Evolutionary conservation across 352 stramenopile genomes (phyloP).

Genomic region (Aphanomyces euteiches): DNA sequence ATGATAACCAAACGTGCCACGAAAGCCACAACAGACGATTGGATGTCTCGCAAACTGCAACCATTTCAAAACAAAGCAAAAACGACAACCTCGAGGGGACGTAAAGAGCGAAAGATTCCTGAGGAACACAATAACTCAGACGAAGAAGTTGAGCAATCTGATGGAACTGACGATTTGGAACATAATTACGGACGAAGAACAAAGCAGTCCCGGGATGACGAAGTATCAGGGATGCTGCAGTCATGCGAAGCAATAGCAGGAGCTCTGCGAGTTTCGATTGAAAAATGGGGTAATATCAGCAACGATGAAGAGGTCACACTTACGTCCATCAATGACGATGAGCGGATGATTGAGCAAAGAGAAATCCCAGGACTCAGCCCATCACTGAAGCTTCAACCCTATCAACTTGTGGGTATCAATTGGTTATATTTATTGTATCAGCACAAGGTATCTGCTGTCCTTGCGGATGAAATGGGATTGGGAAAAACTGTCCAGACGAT

Average conservation of each 20-base stretch:
- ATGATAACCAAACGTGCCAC: constrained; percentile 4
- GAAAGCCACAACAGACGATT: constrained; percentile 19
- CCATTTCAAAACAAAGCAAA: constrained; percentile 16
- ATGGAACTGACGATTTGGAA: constrained; percentile 45
- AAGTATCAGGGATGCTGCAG: constrained; percentile 23
- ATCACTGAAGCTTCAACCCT: constrained; percentile 76
- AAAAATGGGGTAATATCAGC: constrained; percentile 3
- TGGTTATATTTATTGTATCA: constrained; percentile 74
- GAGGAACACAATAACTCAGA: constrained; percentile 27
- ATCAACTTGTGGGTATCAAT: constrained; percentile 81
- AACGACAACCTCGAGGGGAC: neutral
- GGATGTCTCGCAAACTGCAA: constrained; percentile 20
- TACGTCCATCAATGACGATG: constrained; percentile 4
- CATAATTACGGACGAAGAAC: constrained; percentile 37
- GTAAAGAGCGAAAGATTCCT: neutral
- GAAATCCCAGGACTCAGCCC: constrained; percentile 69
- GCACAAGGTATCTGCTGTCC: constrained; percentile 72
- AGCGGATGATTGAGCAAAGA: constrained; percentile 48
- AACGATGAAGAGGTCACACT: constrained; percentile 20
- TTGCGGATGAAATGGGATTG: constrained; percentile 89
- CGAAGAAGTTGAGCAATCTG: constrained; percentile 30
- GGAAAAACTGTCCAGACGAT: constrained; percentile 92
- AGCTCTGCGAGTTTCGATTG: constrained; percentile 5
- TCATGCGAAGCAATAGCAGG: constrained; percentile 15
- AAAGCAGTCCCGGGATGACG: constrained; percentile 35